A percentile compares a stretch with the other conserved stretches of the same genome.
These are phyloP conservation scores for Russula emetica DNA, from an alignment of 768 basidiomycete species.

Conservation along the genomic window DNA sequence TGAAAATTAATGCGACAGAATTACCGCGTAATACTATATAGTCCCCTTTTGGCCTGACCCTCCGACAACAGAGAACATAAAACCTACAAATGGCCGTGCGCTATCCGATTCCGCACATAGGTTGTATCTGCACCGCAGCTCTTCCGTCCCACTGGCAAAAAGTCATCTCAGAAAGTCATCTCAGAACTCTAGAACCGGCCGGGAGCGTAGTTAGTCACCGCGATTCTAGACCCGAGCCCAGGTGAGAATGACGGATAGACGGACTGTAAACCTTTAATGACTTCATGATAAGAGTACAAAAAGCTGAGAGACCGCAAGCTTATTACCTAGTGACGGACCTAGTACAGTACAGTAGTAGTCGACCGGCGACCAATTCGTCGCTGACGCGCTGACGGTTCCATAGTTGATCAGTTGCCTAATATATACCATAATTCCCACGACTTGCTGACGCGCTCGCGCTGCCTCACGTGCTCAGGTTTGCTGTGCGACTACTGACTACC, in stretches of 20 bases:
- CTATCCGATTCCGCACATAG: no score
- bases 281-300: background rate
- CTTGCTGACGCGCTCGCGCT: background rate
- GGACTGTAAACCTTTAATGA: background rate
- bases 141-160: background rate
- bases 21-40: no score
- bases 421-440: background rate
- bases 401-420: background rate
- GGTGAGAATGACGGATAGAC: no score
- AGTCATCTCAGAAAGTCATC: background rate
- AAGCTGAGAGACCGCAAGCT: background rate
- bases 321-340: background rate
- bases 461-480: background rate
- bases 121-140: no score
- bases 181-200: background rate
- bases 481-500: background rate
- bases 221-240: background rate
- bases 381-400: no score
- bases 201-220: background rate
- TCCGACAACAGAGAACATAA: background rate
- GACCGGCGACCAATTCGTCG: no score
- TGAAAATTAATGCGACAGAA: background rate
- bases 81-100: background rate
- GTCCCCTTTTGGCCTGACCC: background rate
- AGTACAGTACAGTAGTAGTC: background rate